A percentile compares a stretch with the other conserved stretches of the same genome.
phyloP scores from a whole-genome alignment of 805 yeast genomes.

The Hanseniaspora meyeri region DNA sequence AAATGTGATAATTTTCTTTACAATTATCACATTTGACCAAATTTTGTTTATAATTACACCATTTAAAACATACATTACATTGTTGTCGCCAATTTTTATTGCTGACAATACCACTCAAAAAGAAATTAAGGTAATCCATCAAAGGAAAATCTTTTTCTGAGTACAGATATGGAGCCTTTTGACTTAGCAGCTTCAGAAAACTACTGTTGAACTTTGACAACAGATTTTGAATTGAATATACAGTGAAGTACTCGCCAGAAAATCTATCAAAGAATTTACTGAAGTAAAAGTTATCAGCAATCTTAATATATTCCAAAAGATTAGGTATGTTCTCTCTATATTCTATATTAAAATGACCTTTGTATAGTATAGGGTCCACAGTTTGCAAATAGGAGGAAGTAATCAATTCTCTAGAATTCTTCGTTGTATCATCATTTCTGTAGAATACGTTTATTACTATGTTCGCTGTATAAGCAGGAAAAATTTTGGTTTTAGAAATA shows the following conservation, averaged over 20 bases:
- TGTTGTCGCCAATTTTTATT: conserved; percentile 22
- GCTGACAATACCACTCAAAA: conserved; percentile 11
- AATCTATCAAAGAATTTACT: conserved; percentile 77
- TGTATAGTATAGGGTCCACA: neutral
- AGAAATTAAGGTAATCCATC: conserved; percentile 19
- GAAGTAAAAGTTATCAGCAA: conserved; percentile 69
- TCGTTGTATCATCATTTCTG: conserved; percentile 70
- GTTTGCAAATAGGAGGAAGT: neutral
- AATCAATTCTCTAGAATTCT: conserved; percentile 1
- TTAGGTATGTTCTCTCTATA: conserved; percentile 15
- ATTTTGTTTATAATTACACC: conserved; percentile 60
- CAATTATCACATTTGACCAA: conserved; percentile 76
- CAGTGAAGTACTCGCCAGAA: conserved; percentile 70
- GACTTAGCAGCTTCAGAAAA: conserved; percentile 48
- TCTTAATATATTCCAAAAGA: conserved; percentile 40
- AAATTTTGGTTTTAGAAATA: conserved; percentile 20
- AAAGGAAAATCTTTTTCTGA: conserved; percentile 41
- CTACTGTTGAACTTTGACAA: conserved; percentile 30
- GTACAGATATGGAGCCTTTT: conserved; percentile 61
- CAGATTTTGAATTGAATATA: conserved; percentile 50
- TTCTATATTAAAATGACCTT: neutral
- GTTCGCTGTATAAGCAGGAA: conserved; percentile 40
- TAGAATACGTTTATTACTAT: conserved; percentile 84
- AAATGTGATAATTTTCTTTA: conserved; percentile 56
- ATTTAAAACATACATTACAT: conserved; percentile 68